Conservation (phyloP, 345 rosid species). For the Cardamine occulta region DNA sequence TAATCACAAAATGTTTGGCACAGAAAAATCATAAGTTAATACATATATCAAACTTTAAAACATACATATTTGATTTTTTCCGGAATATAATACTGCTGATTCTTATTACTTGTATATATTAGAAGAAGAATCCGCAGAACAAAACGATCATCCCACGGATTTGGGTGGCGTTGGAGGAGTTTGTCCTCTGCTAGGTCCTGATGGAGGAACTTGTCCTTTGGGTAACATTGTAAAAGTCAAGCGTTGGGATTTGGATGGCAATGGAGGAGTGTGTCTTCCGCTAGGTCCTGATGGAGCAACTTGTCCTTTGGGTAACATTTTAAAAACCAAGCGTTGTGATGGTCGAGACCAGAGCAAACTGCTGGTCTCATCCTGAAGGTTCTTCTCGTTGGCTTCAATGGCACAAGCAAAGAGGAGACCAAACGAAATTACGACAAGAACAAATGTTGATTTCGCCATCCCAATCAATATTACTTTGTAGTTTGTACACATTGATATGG, state of each 20-base stretch:
- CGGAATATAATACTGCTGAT: too few species aligned
- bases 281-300: slow-evolving; percentile 36
- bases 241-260: neutral
- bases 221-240: too few species aligned
- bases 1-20: neutral
- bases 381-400: neutral
- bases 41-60: too few species aligned
- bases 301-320: slow-evolving; percentile 25
- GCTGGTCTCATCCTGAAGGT: slow-evolving; percentile 1
- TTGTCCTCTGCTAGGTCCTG: slow-evolving; percentile 26
- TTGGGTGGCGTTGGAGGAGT: neutral
- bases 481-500: neutral
- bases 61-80: too few species aligned
- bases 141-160: neutral
- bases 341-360: slow-evolving; percentile 3
- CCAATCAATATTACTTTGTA: neutral
- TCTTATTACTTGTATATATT: too few species aligned
- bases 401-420: slow-evolving; percentile 25
- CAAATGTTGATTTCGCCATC: slow-evolving; percentile 21
- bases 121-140: neutral
- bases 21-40: neutral
- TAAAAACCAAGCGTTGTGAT: neutral
- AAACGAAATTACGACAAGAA: slow-evolving; percentile 14
- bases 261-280: neutral
- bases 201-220: slow-evolving; percentile 6